Percentiles rank a stretch among this genome's conserved stretches.
phyloP scores from a whole-genome alignment of 78 protist species.

The Protostelium mycophagum region DNA sequence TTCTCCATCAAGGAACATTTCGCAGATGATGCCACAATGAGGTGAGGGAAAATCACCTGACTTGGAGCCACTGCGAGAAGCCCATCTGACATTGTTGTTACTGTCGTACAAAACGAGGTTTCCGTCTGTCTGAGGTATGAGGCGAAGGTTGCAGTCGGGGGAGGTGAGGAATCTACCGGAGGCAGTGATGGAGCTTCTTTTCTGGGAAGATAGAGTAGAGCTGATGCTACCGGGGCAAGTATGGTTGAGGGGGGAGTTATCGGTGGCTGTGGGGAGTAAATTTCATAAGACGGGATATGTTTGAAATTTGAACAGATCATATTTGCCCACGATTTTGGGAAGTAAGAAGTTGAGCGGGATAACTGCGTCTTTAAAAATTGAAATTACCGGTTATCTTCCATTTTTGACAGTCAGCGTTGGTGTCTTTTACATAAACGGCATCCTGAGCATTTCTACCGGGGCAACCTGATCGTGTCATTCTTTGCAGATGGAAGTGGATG shows the following conservation, averaged over 20 bases:
- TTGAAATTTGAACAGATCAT: too few species aligned
- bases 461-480: too few species aligned
- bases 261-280: too few species aligned
- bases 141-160: background rate
- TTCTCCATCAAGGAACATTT: too few species aligned
- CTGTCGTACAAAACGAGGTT: background rate
- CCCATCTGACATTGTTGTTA: background rate
- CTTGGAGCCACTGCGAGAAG: background rate
- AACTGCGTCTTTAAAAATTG: background rate
- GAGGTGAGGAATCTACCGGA: background rate
- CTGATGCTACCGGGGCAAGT: too few species aligned
- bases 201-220: background rate
- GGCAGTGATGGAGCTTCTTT: background rate
- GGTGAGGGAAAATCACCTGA: too few species aligned
- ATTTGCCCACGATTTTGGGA: too few species aligned
- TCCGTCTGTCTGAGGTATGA: background rate
- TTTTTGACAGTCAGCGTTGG: background rate
- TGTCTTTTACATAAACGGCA: background rate
- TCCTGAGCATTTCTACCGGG: background rate
- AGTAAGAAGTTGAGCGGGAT: too few species aligned
- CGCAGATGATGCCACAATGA: too few species aligned
- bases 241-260: too few species aligned
- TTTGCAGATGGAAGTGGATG: too few species aligned
- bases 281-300: too few species aligned
- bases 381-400: background rate